phyloP scores from a whole-genome alignment of 371 early-diverging fungal genomes.

The Rhizomucor miehei region DNA sequence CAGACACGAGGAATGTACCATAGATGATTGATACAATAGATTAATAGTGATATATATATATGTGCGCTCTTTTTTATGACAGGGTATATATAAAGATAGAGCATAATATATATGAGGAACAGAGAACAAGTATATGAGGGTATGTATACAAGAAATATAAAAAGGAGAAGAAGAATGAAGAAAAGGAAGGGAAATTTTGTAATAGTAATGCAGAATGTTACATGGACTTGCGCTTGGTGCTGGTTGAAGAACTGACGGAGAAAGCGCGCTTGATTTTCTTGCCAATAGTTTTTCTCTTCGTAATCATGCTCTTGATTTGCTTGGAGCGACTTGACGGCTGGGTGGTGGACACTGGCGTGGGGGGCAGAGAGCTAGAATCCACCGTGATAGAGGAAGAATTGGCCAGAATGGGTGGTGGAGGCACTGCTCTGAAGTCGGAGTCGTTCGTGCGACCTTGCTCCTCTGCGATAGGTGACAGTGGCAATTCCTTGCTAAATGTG shows the following conservation, averaged over 20 bases:
- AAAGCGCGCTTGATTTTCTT: constrained; percentile 13
- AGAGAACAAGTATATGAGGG: not conserved
- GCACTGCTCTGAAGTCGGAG: not conserved
- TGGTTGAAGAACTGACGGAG: not conserved
- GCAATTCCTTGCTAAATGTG: not conserved
- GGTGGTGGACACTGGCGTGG: constrained; percentile 9
- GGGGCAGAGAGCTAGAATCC: not conserved
- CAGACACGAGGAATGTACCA: no score
- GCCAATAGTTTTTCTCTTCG: constrained; percentile 5
- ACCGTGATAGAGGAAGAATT: not conserved
- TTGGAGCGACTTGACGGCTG: constrained; percentile 7
- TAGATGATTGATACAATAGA: no score
- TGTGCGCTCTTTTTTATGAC: no score
- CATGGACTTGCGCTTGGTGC: constrained; percentile 5
- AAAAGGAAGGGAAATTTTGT: not conserved
- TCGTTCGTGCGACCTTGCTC: not conserved
- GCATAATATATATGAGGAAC: no score
- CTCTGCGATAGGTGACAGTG: constrained; percentile 5
- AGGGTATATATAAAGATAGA: no score
- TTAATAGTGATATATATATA: no score
- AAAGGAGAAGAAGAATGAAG: constrained; percentile 1
- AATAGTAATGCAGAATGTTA: not conserved
- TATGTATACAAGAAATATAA: constrained; percentile 1
- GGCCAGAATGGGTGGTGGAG: not conserved
- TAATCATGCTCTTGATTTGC: constrained; percentile 7